phyloP scores from a whole-genome alignment of 1,284 basidiomycete species.

The Somion occarium region DNA sequence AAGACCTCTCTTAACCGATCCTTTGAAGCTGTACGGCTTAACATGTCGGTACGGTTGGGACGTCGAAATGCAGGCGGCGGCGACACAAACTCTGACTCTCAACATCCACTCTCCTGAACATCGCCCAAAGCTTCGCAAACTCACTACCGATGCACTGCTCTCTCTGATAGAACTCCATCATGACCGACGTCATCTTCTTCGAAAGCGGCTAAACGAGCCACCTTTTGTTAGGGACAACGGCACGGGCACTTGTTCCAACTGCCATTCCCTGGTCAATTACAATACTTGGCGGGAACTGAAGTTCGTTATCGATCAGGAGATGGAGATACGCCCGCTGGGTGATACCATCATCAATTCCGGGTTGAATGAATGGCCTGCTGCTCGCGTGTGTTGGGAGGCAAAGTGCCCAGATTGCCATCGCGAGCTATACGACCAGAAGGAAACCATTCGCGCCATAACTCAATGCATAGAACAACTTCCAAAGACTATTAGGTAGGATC shows the following conservation, averaged over 20 bases:
- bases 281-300: conserved; percentile 62
- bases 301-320: conserved; percentile 47
- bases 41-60: conserved; percentile 56
- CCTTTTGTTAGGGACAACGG: conserved; percentile 51
- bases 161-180: conserved; percentile 50
- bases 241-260: conserved; percentile 40
- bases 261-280: conserved; percentile 46
- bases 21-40: conserved; percentile 51
- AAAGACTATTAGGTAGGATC: conserved; percentile 31
- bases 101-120: conserved; percentile 43
- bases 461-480: conserved; percentile 49
- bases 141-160: conserved; percentile 46
- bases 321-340: conserved; percentile 52
- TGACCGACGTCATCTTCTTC: conserved; percentile 41
- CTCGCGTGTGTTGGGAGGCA: conserved; percentile 53
- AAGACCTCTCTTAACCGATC: conserved; percentile 42
- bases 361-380: conserved; percentile 49
- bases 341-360: conserved; percentile 49
- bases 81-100: conserved; percentile 35
- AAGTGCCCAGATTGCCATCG: conserved; percentile 48
- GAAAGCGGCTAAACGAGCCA: conserved; percentile 43
- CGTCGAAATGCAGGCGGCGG: conserved; percentile 45
- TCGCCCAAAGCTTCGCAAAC: conserved; percentile 39
- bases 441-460: conserved; percentile 47
- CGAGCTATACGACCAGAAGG: conserved; percentile 49